These are phyloP conservation scores for Perkinsus olseni DNA, from an alignment of 169 alveolate genomes.

Conservation along the genomic window DNA sequence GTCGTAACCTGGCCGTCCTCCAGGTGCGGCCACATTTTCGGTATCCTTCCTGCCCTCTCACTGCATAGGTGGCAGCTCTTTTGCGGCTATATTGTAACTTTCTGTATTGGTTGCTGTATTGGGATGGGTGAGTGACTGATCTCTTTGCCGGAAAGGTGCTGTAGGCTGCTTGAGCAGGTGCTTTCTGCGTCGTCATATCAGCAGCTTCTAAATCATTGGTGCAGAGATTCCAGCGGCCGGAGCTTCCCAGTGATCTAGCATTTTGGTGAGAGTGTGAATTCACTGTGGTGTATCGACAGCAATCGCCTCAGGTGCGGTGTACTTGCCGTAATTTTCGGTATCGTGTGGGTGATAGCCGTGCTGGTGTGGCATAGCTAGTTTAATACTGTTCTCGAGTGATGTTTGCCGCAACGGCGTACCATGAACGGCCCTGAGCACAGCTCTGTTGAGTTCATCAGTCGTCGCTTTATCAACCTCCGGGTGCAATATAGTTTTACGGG, in stretches of 20 bases:
- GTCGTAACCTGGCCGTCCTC: background rate
- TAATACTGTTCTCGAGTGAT: background rate
- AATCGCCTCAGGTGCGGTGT: background rate
- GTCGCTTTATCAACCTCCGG: too few relatives aligned
- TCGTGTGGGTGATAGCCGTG: background rate
- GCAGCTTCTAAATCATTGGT: background rate
- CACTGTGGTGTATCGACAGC: background rate
- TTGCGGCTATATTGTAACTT: background rate
- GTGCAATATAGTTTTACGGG: too few relatives aligned
- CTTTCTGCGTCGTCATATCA: background rate
- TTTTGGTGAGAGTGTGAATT: background rate
- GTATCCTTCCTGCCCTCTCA: background rate
- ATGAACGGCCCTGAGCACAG: too few relatives aligned
- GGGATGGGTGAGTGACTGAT: background rate
- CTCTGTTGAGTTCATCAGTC: too few relatives aligned
- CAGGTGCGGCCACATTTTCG: background rate
- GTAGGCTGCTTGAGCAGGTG: background rate
- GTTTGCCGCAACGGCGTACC: background rate
- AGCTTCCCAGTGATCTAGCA: background rate
- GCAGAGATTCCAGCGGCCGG: background rate
- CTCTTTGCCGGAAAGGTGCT: background rate
- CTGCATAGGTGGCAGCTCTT: background rate
- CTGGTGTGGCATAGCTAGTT: background rate
- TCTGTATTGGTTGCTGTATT: background rate
- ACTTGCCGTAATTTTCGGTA: background rate